Evolutionary conservation across 179 eudicot genomes (phyloP).

Genomic region (Beta macrorhiza): DNA sequence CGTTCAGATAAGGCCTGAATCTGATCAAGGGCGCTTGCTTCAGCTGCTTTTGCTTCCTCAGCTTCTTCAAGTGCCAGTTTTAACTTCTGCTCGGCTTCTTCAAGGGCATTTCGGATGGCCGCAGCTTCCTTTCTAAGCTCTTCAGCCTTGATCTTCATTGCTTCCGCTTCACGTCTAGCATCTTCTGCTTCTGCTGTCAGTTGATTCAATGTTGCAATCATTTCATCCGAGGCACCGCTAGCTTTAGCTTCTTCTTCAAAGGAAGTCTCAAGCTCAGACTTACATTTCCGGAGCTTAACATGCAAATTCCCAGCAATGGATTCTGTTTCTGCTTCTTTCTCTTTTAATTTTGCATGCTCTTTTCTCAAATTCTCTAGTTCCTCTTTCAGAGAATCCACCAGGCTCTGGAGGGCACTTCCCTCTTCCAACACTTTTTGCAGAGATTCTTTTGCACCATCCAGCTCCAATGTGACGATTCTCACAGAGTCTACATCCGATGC

Average conservation of each 20-base stretch:
- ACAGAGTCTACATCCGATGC: constrained; percentile 52
- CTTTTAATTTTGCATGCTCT: constrained; percentile 57
- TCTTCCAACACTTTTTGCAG: constrained; percentile 58
- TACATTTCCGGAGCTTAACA: constrained; percentile 67
- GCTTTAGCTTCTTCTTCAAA: constrained; percentile 59
- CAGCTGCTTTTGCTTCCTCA: constrained; percentile 77
- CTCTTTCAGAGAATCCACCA: constrained; percentile 53
- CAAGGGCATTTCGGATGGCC: constrained; percentile 40
- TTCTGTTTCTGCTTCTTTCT: constrained; percentile 66
- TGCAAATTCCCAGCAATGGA: constrained; percentile 71
- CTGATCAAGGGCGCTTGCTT: constrained; percentile 56
- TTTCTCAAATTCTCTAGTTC: constrained; percentile 61
- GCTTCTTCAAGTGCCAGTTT: constrained; percentile 56
- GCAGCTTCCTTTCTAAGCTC: constrained; percentile 66
- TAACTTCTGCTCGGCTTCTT: constrained; percentile 63
- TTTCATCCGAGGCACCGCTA: constrained; percentile 58
- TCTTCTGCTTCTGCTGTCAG: constrained; percentile 55
- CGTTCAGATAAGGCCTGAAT: constrained; percentile 63
- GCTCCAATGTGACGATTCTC: constrained; percentile 46
- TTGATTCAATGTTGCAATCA: constrained; percentile 59
- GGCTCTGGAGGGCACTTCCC: constrained; percentile 45
- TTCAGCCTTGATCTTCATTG: constrained; percentile 57
- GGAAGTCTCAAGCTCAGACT: constrained; percentile 70
- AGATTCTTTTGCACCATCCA: constrained; percentile 62
- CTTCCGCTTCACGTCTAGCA: constrained; percentile 62